These are phyloP conservation scores for Phylloboletellus chloephorus DNA, from an alignment of 1,284 basidiomycete species.

Conservation along the genomic window DNA sequence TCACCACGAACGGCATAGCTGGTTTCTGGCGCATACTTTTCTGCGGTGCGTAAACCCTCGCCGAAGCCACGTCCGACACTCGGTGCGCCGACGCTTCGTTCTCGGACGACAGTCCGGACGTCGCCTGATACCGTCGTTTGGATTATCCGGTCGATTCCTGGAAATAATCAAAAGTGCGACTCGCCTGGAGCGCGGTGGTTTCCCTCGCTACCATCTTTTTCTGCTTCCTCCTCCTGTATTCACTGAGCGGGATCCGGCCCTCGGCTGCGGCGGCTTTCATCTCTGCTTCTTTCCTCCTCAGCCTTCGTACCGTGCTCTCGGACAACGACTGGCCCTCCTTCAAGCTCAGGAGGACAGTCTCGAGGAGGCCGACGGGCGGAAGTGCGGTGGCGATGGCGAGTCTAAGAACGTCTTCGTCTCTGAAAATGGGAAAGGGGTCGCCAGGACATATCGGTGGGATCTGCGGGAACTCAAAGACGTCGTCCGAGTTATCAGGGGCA, in stretches of 20 bases:
- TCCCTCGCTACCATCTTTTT: slow-evolving; percentile 14
- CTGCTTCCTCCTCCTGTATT: slow-evolving; percentile 21
- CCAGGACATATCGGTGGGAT: slow-evolving; percentile 17
- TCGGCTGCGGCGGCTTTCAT: slow-evolving; percentile 19
- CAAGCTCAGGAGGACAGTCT: slow-evolving; percentile 19
- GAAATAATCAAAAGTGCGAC: slow-evolving; percentile 1
- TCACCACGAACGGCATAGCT: neutral
- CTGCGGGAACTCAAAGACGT: slow-evolving; percentile 19
- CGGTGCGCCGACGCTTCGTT: neutral
- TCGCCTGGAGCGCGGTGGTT: slow-evolving; percentile 11
- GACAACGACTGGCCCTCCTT: slow-evolving; percentile 25
- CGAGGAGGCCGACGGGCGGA: slow-evolving; percentile 20
- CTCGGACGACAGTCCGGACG: neutral
- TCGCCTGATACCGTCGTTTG: slow-evolving; percentile 3
- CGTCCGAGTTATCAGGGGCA: slow-evolving; percentile 10
- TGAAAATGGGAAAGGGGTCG: neutral
- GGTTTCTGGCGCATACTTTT: neutral
- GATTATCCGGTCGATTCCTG: neutral
- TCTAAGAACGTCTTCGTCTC: slow-evolving; percentile 11
- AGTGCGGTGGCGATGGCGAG: slow-evolving; percentile 22
- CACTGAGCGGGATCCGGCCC: slow-evolving; percentile 23
- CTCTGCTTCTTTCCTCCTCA: slow-evolving; percentile 25
- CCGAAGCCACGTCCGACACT: neutral
- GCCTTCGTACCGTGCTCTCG: slow-evolving; percentile 24
- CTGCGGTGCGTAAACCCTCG: neutral